Conservation (phyloP, 495 filamentous ascomycete genomes). For the Sabuloglossum arenarium region DNA sequence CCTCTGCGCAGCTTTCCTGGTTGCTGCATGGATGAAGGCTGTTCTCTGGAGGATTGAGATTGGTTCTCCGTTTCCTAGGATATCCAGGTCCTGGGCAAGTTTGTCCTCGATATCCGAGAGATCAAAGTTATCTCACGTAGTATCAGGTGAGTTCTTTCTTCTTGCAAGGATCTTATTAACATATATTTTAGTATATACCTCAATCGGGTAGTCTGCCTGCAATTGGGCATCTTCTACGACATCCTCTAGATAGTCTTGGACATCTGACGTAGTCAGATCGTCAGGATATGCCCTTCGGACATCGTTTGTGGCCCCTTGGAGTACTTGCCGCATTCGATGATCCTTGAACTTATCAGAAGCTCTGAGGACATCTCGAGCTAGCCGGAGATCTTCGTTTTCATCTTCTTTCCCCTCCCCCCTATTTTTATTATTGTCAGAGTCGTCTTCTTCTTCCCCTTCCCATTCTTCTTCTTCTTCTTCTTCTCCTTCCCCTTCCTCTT, state of each 20-base stretch:
- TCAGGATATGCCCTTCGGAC: not conserved
- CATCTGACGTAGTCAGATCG: not conserved
- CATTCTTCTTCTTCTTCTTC: not conserved
- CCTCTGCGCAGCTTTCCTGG: not conserved
- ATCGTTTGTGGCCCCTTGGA: not conserved
- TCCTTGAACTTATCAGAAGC: not conserved
- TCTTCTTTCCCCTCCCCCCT: too few relatives aligned
- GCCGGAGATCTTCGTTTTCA: not conserved
- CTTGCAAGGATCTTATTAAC: too few relatives aligned
- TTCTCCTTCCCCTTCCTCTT: not conserved
- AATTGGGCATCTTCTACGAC: not conserved
- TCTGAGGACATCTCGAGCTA: not conserved
- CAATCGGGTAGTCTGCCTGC: not conserved
- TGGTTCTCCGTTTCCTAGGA: not conserved
- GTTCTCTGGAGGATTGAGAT: not conserved
- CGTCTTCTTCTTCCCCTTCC: not conserved
- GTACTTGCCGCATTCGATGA: not conserved
- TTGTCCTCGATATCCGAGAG: not conserved
- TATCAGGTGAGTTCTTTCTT: too few relatives aligned
- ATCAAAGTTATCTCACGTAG: not conserved
- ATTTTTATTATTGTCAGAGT: too few relatives aligned
- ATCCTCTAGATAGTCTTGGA: not conserved
- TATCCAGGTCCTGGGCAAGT: not conserved
- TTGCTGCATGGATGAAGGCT: not conserved
- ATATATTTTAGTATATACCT: not conserved